phyloP scores from a whole-genome alignment of 2,329 filamentous ascomycete species.

The Albophoma yamanashiensis region DNA sequence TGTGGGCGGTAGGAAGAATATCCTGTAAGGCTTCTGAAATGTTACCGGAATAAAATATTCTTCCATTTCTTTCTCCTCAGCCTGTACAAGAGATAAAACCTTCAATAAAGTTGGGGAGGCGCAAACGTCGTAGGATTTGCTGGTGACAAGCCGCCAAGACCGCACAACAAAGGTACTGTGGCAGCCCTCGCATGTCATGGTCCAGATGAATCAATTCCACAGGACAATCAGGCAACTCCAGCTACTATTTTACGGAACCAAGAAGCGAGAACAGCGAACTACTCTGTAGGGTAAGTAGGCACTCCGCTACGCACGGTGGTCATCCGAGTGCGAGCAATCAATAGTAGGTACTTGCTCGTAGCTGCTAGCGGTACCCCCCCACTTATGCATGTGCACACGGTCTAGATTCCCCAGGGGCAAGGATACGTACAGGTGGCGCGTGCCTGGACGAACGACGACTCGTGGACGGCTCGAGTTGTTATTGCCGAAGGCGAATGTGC shows the following conservation, averaged over 20 bases:
- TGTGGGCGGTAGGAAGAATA: neutral
- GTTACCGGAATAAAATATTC: too few relatives aligned
- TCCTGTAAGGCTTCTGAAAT: neutral
- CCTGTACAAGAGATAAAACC: too few relatives aligned
- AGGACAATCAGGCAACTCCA: neutral
- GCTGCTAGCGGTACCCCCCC: neutral
- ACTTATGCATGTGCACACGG: conserved; percentile 1
- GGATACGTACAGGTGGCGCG: neutral
- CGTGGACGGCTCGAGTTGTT: neutral
- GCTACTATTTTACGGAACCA: neutral
- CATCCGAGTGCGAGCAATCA: too few relatives aligned
- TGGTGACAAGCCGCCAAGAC: too few relatives aligned
- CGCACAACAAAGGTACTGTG: too few relatives aligned
- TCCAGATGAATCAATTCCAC: neutral
- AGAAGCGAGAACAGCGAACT: neutral
- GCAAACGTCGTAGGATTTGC: too few relatives aligned
- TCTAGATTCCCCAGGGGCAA: neutral
- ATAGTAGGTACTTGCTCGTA: too few relatives aligned
- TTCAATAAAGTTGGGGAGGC: too few relatives aligned
- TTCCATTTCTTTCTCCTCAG: neutral
- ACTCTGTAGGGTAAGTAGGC: neutral
- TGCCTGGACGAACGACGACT: neutral
- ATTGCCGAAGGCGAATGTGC: neutral
- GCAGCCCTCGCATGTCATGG: too few relatives aligned
- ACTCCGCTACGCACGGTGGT: too few relatives aligned